phyloP scores from a whole-genome alignment of 1,284 basidiomycete genomes.

The Coniferiporia sulphurascens region DNA sequence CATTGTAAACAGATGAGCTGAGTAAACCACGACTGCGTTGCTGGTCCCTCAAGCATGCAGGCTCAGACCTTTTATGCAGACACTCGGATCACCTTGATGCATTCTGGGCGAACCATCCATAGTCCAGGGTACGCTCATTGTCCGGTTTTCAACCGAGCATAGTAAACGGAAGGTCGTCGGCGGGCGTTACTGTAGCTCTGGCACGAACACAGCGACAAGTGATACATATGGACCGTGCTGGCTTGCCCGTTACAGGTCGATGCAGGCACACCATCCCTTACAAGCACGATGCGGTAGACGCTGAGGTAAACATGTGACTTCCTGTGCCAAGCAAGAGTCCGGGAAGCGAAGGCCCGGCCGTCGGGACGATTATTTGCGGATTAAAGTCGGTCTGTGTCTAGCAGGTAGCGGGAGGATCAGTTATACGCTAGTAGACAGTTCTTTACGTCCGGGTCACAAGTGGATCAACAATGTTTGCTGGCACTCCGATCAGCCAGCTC shows the following conservation, averaged over 20 bases:
- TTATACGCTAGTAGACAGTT: neutral
- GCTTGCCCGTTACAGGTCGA: neutral
- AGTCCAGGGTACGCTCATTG: constrained; percentile 17
- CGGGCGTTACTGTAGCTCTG: constrained; percentile 22
- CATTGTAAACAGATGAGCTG: constrained; percentile 31
- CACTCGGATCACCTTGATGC: constrained; percentile 3
- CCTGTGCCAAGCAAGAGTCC: neutral
- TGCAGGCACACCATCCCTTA: constrained; percentile 2
- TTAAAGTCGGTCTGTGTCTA: constrained; percentile 10
- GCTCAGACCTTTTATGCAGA: constrained; percentile 1
- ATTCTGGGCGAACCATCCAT: constrained; percentile 7
- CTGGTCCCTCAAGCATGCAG: neutral
- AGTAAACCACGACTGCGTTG: neutral
- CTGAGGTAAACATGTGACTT: constrained; percentile 8
- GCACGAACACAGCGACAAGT: neutral
- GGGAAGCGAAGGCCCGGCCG: neutral
- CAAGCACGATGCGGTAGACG: neutral
- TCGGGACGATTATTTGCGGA: constrained; percentile 3
- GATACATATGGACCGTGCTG: neutral
- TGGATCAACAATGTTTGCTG: constrained; percentile 4
- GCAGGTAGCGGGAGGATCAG: neutral
- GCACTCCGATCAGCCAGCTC: constrained; percentile 5
- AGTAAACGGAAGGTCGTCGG: constrained; percentile 44
- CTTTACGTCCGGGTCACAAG: neutral
- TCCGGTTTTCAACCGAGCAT: constrained; percentile 41